Conservation (phyloP, 768 basidiomycete genomes). For the Tylopilus intermedius region DNA sequence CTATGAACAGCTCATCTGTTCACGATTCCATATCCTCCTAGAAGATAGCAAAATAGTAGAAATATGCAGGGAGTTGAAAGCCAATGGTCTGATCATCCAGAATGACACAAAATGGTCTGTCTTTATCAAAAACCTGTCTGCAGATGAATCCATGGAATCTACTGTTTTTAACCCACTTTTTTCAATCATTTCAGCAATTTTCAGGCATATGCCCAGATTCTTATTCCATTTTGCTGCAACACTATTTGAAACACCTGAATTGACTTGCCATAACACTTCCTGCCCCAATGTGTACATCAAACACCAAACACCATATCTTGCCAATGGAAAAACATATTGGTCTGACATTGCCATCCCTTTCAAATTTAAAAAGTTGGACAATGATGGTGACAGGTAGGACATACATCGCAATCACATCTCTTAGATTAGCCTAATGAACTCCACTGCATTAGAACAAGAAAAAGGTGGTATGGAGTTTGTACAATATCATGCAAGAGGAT, state of each 20-base stretch:
- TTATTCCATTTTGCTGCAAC: neutral
- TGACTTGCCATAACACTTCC: neutral
- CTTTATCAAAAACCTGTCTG: neutral
- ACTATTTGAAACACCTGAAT: neutral
- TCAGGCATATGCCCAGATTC: neutral
- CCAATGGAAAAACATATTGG: conserved; percentile 1
- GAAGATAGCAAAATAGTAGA: neutral
- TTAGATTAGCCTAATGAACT: neutral
- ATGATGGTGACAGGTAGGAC: neutral
- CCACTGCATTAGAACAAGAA: conserved; percentile 6
- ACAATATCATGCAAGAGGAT: conserved; percentile 27
- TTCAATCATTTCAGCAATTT: neutral
- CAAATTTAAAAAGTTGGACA: conserved; percentile 3
- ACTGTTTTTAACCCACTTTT: neutral
- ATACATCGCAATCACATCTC: neutral
- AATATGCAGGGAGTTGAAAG: neutral
- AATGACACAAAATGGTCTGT: neutral
- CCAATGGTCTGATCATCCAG: neutral
- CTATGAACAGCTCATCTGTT: neutral
- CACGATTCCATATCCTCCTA: neutral
- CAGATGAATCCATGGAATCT: neutral
- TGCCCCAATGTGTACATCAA: conserved; percentile 1
- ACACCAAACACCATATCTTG: neutral
- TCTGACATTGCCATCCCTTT: conserved; percentile 9
- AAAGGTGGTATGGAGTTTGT: conserved; percentile 27